Evolutionary conservation across 164 flowering plant species (phyloP), one percentile per base, ranked within the genome.

Genomic region (Stephania japonica): DNA sequence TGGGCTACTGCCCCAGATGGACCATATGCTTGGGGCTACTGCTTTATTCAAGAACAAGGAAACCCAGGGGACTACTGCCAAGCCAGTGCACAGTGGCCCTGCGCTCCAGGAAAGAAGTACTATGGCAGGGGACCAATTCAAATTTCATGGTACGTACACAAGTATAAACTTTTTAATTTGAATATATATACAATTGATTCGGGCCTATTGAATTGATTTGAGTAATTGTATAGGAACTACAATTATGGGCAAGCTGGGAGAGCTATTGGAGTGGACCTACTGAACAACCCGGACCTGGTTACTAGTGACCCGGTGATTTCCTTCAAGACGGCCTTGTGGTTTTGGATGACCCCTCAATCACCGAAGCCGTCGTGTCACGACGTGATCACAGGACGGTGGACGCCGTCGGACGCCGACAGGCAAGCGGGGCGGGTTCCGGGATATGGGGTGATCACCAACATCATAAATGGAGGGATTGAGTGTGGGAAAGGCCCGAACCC

Each of bases 241-340:
- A 82, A 82, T 74, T 84, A 84, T 47, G 81, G 81, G 7, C 74
- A 26, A 43, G 86, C 86, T 1, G 84, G 86, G 10, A 63, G 59
- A 38, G 80, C 76, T 42, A 42, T 80, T 12, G 70, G 71, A 6
- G 16, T 11, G 5, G 73, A 81, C 65, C 72, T 79, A 11, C 42
- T 83, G 53, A 74, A 69, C 70, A 75, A 81, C 65, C 87, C 87
- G 9, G 85, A 85, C 21, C 61, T 64, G 8, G 87, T 85, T 1
- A 82, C 82, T 11, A 75, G 70, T 1, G 73, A 83, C 68, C 73
- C 87, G 11, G 47, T 49, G 2, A 76, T 80, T 11, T 78, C 85
- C 27, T 83, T 85, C 78, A 83, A 78, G 78, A 78, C 85, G 6
- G 85, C 87, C 1, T 42, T 84, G 12, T 85, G 84, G 85, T 85